Evolutionary conservation across 2,329 filamentous ascomycete genomes (phyloP), one percentile per base, ranked within the genome.

Genomic region (Neofusicoccum ribis): DNA sequence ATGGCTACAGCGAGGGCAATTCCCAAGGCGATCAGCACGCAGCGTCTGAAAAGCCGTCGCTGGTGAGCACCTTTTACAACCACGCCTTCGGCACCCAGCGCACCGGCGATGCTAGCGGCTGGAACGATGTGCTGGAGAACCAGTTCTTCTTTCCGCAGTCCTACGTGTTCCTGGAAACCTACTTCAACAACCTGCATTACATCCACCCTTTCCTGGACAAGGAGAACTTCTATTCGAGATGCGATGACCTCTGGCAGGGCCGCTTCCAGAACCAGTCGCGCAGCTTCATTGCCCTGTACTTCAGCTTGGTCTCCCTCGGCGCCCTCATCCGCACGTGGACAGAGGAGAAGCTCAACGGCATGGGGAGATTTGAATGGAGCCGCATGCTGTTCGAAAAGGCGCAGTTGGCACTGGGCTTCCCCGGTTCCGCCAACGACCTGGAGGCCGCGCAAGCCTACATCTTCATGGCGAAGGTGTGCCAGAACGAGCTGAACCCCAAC

Each of bases 121-220:
- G 61, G 51, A 17, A 66, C 68, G 65, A 68, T 3, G 46, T 46
- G 15, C 6, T 61, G n/a, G 68, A 70, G 3, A 70, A 72, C 31
- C 68, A 77, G n/a, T 78, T 76, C 64, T 77, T 81, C 51, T 80
- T 80, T 59, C 77, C 78, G 1, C 78, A 83, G 50, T 81, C 80
- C 6, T 78, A 80, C 65, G 69, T 76, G 1, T 83, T 84, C 39
- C 72, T 83, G 59, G 78, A 81, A 66, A 78, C 76, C 12, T 83
- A 82, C 71, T 83, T 84, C 63, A 78, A 80, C 12, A 82, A 80
- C 39, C 76, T 83, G 5, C 81, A 83, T 66, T 80, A 80, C 64
- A 77, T 83, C 12, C 80, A 83, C 43, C 81, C 81, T 0, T 76
- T 83, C 3, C 76, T 83, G 20, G 81, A 83, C 59, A 82, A 82